Base-by-base conservation (phyloP, 768 basidiomycete genomes). In the Rhodosporidiobolus sp. region DNA sequence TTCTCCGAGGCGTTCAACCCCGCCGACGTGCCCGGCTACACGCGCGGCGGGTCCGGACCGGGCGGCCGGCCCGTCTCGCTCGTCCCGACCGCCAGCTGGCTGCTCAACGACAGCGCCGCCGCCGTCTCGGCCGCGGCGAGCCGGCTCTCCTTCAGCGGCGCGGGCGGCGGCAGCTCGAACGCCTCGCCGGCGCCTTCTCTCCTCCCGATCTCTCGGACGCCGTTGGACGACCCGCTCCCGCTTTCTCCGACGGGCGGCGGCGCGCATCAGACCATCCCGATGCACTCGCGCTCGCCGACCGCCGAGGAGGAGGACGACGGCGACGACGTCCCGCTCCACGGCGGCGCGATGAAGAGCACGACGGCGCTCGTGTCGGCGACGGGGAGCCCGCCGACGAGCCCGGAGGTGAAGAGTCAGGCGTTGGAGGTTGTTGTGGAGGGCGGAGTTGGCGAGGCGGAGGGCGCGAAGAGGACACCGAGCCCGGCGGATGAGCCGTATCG, bases 281-380 rank as follows among this genome's bases (percentile, higher is more conserved):
- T 59, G 34, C 58, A 59, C 60, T 58, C 55, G 62, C 50, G 30
- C 56, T 57, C 54, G 52, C 45, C 50, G 66, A 45, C 61, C 55
- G 45, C 30, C 32, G 54, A 62, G 45, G n/a, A n/a, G n/a, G n/a
- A n/a, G n/a, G 43, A 65, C 57, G 43, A 58, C 55, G 49, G 53
- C 59, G 50, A 63, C 63, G 34, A 57, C 24, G 38, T 45, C 26
- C 24, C 58, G 11, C 43, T 64, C 32, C 46, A 43, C 26, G 53
- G 56, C 46, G 61, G 57, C 20, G 38, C 43, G 20, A 45, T 38
- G 22, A 43, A 46, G 28, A 72, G 70, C 43, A 67, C 65, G 48
- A 72, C 70, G 5, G 70, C 70, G 19, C 65, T 72, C 65, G 70
- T 72, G 35, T 34, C 32, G 19, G 59, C 66, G 38, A 43, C 8